Percentiles rank a stretch among this genome's conserved stretches.
phyloP scores from a whole-genome alignment of 2,329 filamentous ascomycete species.

The Elsinoe arachidis region DNA sequence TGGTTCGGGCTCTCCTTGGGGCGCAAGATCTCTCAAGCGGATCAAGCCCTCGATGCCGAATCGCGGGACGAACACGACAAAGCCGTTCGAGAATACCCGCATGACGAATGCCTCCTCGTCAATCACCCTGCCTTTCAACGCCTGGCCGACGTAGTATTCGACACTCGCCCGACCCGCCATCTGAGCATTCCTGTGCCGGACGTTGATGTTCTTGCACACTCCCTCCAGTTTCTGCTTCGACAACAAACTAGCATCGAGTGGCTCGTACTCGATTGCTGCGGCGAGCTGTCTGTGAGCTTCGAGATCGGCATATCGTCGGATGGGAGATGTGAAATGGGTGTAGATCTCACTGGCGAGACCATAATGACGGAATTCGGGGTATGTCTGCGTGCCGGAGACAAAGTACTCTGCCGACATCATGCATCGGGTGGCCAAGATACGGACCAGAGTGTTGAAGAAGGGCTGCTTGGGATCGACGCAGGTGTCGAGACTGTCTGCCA shows the following conservation, averaged over 20 bases:
- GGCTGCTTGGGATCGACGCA: constrained; percentile 74
- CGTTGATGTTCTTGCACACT: constrained; percentile 97
- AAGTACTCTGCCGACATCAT: constrained; percentile 99
- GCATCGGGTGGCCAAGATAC: constrained; percentile 94
- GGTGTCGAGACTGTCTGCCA: constrained; percentile 81
- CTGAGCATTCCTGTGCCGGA: constrained; percentile 93
- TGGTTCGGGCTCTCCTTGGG: constrained; percentile 51
- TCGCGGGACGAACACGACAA: constrained; percentile 88
- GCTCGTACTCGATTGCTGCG: constrained; percentile 87
- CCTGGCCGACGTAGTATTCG: constrained; percentile 96
- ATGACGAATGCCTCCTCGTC: constrained; percentile 94
- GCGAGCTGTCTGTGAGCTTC: constrained; percentile 90
- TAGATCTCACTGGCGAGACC: constrained; percentile 95
- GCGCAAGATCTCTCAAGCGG: constrained; percentile 68
- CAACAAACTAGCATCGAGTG: constrained; percentile 70
- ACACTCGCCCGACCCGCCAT: constrained; percentile 89
- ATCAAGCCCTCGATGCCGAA: constrained; percentile 95
- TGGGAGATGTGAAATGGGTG: constrained; percentile 96
- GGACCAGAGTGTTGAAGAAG: constrained; percentile 97
- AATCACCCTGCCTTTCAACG: constrained; percentile 65
- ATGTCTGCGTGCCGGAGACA: constrained; percentile 83
- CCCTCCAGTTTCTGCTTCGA: constrained; percentile 79
- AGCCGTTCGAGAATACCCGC: constrained; percentile 94
- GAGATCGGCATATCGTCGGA: constrained; percentile 94
- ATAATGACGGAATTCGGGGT: constrained; percentile 93